Evolutionary conservation across 495 filamentous ascomycete genomes (phyloP), one percentile per base, ranked within the genome.

Genomic region (Lasiosphaeria miniovina): DNA sequence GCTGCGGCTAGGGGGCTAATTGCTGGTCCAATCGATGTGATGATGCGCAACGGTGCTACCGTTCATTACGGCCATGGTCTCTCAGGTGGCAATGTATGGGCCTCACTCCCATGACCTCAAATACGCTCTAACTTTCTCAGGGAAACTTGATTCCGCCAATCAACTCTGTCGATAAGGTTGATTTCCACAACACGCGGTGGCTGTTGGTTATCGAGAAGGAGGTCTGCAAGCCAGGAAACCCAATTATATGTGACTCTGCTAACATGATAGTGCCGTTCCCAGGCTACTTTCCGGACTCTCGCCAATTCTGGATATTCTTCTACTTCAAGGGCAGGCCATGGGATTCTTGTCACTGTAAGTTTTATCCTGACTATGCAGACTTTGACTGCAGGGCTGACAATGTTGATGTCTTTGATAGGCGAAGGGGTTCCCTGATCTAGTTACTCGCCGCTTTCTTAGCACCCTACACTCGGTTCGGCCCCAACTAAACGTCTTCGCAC

Each of bases 181-280:
- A 86, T 55, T 72, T 90, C 9, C 68, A 74, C 1, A 61, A 67
- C 17, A 68, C 82, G 0, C 70, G 81, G 49, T 96, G 91, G 92
- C 76, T 97, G 33, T 67, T 98, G 0, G 81, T 97, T 0, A 82
- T 98, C 38, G 94, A 98, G 69, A 98, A 98, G 76, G 94, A 98
- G 79, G 91, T 89, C 67, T 48, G 68, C 35, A n/a, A 4, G 14
- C 4, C 17, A 11, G 24, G 3, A 8, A n/a, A 6, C 24, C 43
- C 5, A 14, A 17, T 3, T n/a, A 35, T 31, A 17, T 4, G 34
- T 34, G 12, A 59, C 34, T 17, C 24, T 31, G 49, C 63, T 72
- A n/a, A 71, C 48, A 49, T 14, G 43, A 14, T n/a, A 46, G 15
- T 4, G 2, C 15, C 48, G 8, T 6, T 54, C 17, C 35, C 52